These are phyloP conservation scores for Thielaviopsis euricoi DNA, from an alignment of 2,329 filamentous ascomycete species.

Conservation along the genomic window DNA sequence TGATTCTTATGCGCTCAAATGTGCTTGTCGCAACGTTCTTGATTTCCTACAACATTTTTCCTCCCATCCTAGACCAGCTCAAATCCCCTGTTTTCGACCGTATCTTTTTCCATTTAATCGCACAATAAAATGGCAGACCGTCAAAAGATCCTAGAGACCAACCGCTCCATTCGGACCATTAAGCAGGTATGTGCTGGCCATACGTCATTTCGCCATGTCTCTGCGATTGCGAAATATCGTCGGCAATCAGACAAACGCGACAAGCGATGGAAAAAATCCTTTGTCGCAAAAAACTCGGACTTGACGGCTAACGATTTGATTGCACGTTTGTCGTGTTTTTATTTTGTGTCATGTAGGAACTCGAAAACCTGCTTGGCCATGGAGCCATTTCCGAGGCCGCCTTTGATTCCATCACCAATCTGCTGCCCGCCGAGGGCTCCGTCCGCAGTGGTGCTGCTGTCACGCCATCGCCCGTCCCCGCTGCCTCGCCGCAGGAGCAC, in stretches of 20 bases:
- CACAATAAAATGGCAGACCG: conserved; percentile 24
- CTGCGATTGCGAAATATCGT: neutral
- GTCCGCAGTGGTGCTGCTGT: conserved; percentile 32
- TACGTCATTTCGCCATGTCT: neutral
- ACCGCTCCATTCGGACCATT: conserved; percentile 73
- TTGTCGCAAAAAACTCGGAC: neutral
- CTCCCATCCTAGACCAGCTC: neutral
- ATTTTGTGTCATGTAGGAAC: conserved; percentile 50
- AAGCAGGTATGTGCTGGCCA: conserved; percentile 47
- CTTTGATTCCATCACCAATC: conserved; percentile 56
- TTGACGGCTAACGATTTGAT: neutral
- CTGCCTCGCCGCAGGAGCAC: conserved; percentile 18
- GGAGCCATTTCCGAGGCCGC: conserved; percentile 59
- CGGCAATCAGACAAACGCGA: neutral
- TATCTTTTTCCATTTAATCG: neutral
- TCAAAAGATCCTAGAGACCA: conserved; percentile 50
- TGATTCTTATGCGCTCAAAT: neutral
- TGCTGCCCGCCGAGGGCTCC: conserved; percentile 57
- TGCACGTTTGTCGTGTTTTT: too few species aligned
- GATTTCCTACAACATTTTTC: neutral
- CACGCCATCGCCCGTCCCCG: conserved; percentile 17
- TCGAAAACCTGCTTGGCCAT: conserved; percentile 74
- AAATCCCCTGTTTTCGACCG: neutral
- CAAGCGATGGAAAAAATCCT: neutral
- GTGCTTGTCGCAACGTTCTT: neutral